These are phyloP conservation scores for Elaeis oleifera DNA, from an alignment of 202 grass and related monocot species.

Conservation along the genomic window DNA sequence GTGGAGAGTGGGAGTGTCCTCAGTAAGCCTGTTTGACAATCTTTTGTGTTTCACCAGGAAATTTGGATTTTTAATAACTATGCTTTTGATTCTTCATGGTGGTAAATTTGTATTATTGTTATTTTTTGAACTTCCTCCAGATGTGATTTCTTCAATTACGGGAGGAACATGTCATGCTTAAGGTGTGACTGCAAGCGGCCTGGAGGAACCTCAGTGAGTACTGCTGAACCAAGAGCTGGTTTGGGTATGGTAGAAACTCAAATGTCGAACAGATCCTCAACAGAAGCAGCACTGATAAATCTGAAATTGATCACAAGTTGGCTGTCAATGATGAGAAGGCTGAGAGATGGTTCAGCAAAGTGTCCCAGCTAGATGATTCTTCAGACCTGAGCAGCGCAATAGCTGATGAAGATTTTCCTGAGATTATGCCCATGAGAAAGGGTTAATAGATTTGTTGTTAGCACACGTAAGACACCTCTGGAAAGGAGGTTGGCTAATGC, in stretches of 20 bases:
- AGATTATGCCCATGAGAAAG: conserved; percentile 77
- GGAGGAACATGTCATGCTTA: conserved; percentile 83
- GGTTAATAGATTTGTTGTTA: conserved; percentile 66
- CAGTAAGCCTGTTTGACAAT: conserved; percentile 49
- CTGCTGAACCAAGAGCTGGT: conserved; percentile 21
- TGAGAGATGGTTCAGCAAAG: conserved; percentile 70
- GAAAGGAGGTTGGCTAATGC: conserved; percentile 54
- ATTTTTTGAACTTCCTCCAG: conserved; percentile 24
- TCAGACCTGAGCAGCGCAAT: conserved; percentile 52
- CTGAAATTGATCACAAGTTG: conserved; percentile 58
- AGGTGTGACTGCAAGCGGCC: conserved; percentile 75
- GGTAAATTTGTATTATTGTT: conserved; percentile 18
- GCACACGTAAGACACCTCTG: conserved; percentile 54
- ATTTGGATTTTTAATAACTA: neutral
- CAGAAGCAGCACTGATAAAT: conserved; percentile 33
- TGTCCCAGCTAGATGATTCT: conserved; percentile 51
- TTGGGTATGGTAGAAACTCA: conserved; percentile 19
- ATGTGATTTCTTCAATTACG: conserved; percentile 86
- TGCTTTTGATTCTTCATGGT: conserved; percentile 1
- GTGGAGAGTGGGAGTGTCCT: conserved; percentile 93
- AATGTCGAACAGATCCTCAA: conserved; percentile 56
- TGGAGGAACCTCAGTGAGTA: conserved; percentile 29
- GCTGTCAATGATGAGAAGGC: conserved; percentile 60
- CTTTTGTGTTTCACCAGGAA: neutral
- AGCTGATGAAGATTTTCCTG: conserved; percentile 64